Evolutionary conservation across 208 protist genomes (phyloP), one percentile per base, ranked within the genome.

Genomic region (Wallacemonas sp.): DNA sequence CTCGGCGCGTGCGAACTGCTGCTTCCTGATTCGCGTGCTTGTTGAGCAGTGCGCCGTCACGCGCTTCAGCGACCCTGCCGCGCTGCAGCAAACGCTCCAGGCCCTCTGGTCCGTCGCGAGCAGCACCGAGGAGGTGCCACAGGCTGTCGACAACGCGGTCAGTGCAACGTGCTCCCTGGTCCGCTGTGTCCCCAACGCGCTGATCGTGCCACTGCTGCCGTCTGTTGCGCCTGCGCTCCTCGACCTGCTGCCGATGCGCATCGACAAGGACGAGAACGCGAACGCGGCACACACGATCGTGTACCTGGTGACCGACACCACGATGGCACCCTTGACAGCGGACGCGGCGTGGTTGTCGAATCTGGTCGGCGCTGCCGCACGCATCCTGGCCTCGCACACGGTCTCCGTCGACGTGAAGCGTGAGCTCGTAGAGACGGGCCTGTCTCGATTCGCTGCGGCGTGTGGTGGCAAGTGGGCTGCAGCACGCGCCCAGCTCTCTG

Each of bases 81-180:
- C 44, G 26, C 66, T 80, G 16, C 68, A 63, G 67, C 63, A 80
- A 58, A 72, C 62, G 39, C 49, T 80, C 1, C 72, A 77, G 52
- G 70, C 52, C 16, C 67, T 84, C 19, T 80, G 74, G 74, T 74
- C 67, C 8, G 68, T 84, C 5, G 68, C 68, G 16, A 64, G 46
- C n/a, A 72, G 63, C 33, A 34, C 27, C 0, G 72, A 86, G 23
- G 87, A 96, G 71, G 80, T 85, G 4, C 80, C 85, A 1, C 77
- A 84, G 39, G 85, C 90, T 11, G 83, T 90, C 1, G 90, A 96
- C 78, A 96, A 96, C 76, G 90, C 87, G 17, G 76, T 92, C 26
- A 88, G 84, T 43, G 90, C 90, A n/a, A 82, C 77, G 21, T 96
- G 87, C 74, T 80, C 76, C 11, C 74, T 96, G 24, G 72, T 96